These are phyloP conservation scores for Xylaria sp. DNA, from an alignment of 2,329 filamentous ascomycete species.

Conservation along the genomic window DNA sequence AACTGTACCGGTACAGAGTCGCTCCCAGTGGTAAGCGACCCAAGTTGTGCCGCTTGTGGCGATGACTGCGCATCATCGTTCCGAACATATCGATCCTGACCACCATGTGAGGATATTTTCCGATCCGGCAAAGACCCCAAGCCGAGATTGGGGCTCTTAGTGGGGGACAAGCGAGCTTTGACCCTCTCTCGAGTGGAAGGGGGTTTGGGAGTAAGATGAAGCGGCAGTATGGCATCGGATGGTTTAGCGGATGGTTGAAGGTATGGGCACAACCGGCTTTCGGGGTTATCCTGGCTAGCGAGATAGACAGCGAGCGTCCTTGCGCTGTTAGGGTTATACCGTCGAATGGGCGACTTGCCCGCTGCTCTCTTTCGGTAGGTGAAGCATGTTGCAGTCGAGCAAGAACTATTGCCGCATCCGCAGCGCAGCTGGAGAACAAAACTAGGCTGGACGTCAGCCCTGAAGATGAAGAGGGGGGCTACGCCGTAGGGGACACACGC, in stretches of 20 bases:
- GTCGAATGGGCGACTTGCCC: slow-evolving; percentile 74
- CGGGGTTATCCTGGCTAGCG: slow-evolving; percentile 81
- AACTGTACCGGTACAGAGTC: slow-evolving; percentile 51
- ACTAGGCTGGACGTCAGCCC: slow-evolving; percentile 56
- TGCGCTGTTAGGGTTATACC: slow-evolving; percentile 84
- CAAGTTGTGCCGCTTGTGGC: slow-evolving; percentile 9
- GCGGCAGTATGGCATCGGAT: slow-evolving; percentile 58
- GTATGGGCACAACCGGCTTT: slow-evolving; percentile 72
- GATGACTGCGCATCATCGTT: slow-evolving; percentile 7
- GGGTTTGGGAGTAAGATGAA: slow-evolving; percentile 57
- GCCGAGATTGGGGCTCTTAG: slow-evolving; percentile 15
- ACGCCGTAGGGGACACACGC: slow-evolving; percentile 42
- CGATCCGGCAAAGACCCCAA: slow-evolving; percentile 14
- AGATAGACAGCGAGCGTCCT: slow-evolving; percentile 82
- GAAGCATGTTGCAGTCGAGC: slow-evolving; percentile 81
- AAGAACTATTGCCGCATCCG: slow-evolving; percentile 76
- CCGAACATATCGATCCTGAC: slow-evolving; percentile 3
- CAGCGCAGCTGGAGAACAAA: slow-evolving; percentile 84
- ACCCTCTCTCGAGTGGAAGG: slow-evolving; percentile 39
- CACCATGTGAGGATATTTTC: slow-evolving; percentile 9
- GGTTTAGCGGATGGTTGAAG: slow-evolving; percentile 56
- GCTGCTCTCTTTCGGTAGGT: slow-evolving; percentile 76
- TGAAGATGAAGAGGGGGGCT: slow-evolving; percentile 1
- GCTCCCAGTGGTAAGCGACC: slow-evolving; percentile 16
- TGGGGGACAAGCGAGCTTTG: slow-evolving; percentile 33